phyloP scores from a whole-genome alignment of 129 eudicot species.

The Flaveria brownii region DNA sequence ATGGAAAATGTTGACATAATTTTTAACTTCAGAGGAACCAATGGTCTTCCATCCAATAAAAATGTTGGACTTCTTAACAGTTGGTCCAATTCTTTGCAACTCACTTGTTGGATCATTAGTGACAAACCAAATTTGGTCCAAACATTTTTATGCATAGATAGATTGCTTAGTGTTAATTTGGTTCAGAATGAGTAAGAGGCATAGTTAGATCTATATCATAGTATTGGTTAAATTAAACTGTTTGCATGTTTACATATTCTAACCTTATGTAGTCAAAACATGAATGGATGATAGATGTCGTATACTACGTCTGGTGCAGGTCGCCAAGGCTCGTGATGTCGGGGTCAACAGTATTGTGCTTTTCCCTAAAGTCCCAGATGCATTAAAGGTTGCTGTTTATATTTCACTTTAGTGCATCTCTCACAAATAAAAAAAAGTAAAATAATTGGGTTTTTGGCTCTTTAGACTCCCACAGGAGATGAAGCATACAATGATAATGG shows the following conservation, averaged over 20 bases:
- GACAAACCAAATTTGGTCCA: not conserved
- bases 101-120: not conserved
- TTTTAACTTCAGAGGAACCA: not conserved
- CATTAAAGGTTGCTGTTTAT: conserved; percentile 65
- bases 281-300: not conserved
- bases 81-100: not conserved
- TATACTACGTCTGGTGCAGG: conserved; percentile 45
- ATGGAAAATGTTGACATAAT: not conserved
- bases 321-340: conserved; percentile 90
- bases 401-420: not conserved
- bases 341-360: conserved; percentile 97
- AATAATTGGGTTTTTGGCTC: conserved; percentile 25
- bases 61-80: not conserved
- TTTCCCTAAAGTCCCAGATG: conserved; percentile 99
- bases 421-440: not conserved
- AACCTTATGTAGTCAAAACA: not conserved
- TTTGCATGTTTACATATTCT: not conserved
- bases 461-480: conserved; percentile 86
- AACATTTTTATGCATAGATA: not conserved
- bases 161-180: not conserved
- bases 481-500: conserved; percentile 98
- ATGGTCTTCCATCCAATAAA: not conserved
- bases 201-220: no score
- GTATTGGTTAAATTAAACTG: not conserved
- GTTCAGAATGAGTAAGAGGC: no score